These are phyloP conservation scores for Onygenales sp. DNA, from an alignment of 2,329 filamentous ascomycete species.

Conservation along the genomic window DNA sequence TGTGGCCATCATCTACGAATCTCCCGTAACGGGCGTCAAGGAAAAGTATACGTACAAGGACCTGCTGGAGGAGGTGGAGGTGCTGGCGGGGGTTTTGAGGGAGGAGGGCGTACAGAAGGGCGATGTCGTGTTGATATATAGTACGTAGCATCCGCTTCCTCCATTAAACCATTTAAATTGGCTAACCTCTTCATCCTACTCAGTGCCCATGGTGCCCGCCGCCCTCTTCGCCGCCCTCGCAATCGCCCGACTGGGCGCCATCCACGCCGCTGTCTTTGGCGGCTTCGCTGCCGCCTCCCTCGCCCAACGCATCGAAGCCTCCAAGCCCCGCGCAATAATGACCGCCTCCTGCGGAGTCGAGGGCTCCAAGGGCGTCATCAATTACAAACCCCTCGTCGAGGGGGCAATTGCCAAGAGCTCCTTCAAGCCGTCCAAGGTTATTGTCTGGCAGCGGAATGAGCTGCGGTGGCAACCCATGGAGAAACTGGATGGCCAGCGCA, in stretches of 20 bases:
- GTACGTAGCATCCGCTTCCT: slow-evolving; percentile 36
- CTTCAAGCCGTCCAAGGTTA: slow-evolving; percentile 62
- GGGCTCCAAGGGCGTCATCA: slow-evolving; percentile 65
- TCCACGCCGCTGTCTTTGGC: slow-evolving; percentile 89
- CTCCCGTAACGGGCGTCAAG: slow-evolving; percentile 67
- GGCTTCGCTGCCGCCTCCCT: slow-evolving; percentile 76
- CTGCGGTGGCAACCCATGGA: slow-evolving; percentile 63
- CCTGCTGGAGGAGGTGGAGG: slow-evolving; percentile 70
- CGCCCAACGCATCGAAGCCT: slow-evolving; percentile 80
- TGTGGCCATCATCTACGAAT: slow-evolving; percentile 78
- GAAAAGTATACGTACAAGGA: slow-evolving; percentile 64
- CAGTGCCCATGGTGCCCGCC: slow-evolving; percentile 91
- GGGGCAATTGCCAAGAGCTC: slow-evolving; percentile 58
- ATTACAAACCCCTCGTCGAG: slow-evolving; percentile 69
- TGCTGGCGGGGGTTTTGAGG: slow-evolving; percentile 68
- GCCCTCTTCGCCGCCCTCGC: slow-evolving; percentile 81
- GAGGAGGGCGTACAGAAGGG: slow-evolving; percentile 75
- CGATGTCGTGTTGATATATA: slow-evolving; percentile 85
- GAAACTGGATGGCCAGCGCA: slow-evolving; percentile 58
- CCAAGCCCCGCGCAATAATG: slow-evolving; percentile 63
- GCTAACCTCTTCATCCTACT: slow-evolving; percentile 3
- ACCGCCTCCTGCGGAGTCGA: slow-evolving; percentile 92
- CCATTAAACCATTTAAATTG: not conserved
- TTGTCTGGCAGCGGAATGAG: slow-evolving; percentile 79
- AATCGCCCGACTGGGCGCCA: slow-evolving; percentile 68